Percentiles rank a stretch among this genome's conserved stretches.
phyloP scores from a whole-genome alignment of 208 protist genomes.

The Pavlovales sp. region DNA sequence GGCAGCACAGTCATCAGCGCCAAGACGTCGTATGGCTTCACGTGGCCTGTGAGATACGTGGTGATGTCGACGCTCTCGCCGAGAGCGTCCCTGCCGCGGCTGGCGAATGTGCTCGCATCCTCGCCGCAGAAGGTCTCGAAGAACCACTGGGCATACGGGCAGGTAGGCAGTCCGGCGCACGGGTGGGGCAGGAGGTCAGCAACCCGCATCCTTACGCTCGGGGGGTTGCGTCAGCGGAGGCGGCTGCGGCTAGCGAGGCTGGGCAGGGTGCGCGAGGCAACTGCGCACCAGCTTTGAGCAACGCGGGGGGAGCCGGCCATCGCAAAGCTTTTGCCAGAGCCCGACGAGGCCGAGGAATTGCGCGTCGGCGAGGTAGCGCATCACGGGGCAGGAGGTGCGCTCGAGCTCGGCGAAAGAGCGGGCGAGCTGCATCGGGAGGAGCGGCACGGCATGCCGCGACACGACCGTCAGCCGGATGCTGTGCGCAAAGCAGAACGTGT shows the following conservation, averaged over 20 bases:
- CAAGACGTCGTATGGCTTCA: background rate
- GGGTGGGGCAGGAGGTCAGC: no score
- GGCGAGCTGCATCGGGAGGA: background rate
- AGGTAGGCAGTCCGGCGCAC: no score
- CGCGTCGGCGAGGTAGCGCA: background rate
- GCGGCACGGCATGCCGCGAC: background rate
- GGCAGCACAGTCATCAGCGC: background rate
- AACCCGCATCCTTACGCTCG: no score
- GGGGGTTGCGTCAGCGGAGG: no score
- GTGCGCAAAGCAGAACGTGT: background rate
- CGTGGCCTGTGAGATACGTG: background rate
- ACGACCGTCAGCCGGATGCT: background rate
- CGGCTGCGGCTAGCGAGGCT: no score
- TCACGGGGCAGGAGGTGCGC: background rate
- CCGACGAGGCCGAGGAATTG: background rate
- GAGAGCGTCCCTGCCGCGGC: background rate
- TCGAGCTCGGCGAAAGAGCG: background rate
- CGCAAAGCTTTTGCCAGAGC: background rate
- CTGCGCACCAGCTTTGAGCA: no score
- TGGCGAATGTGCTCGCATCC: background rate
- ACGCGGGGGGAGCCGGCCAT: background rate
- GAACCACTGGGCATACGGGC: no score
- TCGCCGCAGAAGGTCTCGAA: constrained; percentile 1
- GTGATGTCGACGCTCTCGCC: background rate
- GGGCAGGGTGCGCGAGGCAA: no score